A percentile compares a stretch with the other conserved stretches of the same genome.
Conservation (phyloP, 768 basidiomycete genomes). For the Mycena filopes region DNA sequence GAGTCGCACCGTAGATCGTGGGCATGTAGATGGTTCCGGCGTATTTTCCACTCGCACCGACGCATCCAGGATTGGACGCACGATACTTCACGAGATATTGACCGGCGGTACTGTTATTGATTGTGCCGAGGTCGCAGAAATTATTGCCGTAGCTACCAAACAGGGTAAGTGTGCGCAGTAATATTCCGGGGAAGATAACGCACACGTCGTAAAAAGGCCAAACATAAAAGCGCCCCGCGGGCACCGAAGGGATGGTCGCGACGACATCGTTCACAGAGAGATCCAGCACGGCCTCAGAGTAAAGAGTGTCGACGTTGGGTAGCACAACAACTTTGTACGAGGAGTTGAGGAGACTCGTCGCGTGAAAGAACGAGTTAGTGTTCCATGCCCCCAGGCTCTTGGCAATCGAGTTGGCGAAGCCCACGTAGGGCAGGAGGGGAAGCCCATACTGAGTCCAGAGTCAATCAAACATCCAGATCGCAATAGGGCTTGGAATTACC, state of each 20-base stretch:
- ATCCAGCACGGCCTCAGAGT: slow-evolving; percentile 12
- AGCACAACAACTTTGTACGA: slow-evolving; percentile 11
- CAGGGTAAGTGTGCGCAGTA: neutral
- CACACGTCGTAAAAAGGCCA: slow-evolving; percentile 27
- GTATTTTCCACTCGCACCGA: neutral
- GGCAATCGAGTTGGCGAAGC: slow-evolving; percentile 2
- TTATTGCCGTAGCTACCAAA: slow-evolving; percentile 16
- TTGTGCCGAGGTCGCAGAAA: slow-evolving; percentile 15
- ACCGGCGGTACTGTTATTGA: slow-evolving; percentile 13
- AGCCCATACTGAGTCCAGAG: slow-evolving; percentile 14
- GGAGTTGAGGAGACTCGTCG: slow-evolving; percentile 1
- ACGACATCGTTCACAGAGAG: slow-evolving; percentile 19
- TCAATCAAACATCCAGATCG: no score
- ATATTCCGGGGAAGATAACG: neutral
- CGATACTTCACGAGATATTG: slow-evolving; percentile 24
- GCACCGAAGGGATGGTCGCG: slow-evolving; percentile 5
- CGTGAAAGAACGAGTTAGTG: slow-evolving; percentile 1
- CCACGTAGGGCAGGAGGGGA: neutral
- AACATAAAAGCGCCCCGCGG: slow-evolving; percentile 13
- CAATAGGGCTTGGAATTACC: no score
- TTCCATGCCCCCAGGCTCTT: neutral
- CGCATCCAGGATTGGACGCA: slow-evolving; percentile 9
- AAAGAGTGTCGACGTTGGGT: slow-evolving; percentile 26
- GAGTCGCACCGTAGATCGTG: slow-evolving; percentile 8
- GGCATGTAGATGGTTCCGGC: slow-evolving; percentile 25